Base-by-base conservation (phyloP, 2,329 filamentous ascomycete genomes). In the Sordariomycetes sp. region DNA sequence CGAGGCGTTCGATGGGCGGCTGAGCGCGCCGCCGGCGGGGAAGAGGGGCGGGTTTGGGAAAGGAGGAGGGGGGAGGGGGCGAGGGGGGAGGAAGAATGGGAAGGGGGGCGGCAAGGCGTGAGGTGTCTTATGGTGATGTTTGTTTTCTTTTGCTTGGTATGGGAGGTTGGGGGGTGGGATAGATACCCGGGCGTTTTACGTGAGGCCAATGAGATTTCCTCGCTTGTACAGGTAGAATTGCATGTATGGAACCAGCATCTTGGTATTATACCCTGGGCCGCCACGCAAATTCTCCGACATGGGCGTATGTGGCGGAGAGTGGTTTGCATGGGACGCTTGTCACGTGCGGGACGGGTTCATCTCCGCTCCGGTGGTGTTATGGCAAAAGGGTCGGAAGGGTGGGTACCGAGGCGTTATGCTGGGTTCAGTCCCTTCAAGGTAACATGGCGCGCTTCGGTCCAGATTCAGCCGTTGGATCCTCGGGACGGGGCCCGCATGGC, bases 1-100 rank as follows among this genome's bases (percentile, higher is more conserved):
- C 65, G 70, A 62, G 73, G 69, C 10, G 69, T 76, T n/a, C 67
- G 76, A 13, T 69, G 75, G 10, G 68, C 75, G 54, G 67, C 74
- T 32, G 65, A 70, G 17, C 64, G 71, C 1, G 64, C 73, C 54
- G 68, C 73, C 10, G 67, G 69, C 2, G 66, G 55, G 60, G 66
- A 56, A 53, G 62, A 67, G 39, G 62, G 65, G 42, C 53, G 67
- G 60, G 59, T 59, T 5, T 60, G 61, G 1, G 63, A 57, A 36
- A 34, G 28, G 55, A 5, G 55, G 55, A 12, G 22, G 39, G n/a
- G 48, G 56, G 10, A 61, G 64, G 15, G 61, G 63, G 20, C 53
- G 59, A 10, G 60, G 62, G 15, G 58, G 60, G 7, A 51, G 63
- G 24, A 54, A 64, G 15, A 57, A 58, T 10, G 62, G 65, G 1